These are phyloP conservation scores for Lantana camara DNA, from an alignment of 257 asterid genomes.

Conservation along the genomic window DNA sequence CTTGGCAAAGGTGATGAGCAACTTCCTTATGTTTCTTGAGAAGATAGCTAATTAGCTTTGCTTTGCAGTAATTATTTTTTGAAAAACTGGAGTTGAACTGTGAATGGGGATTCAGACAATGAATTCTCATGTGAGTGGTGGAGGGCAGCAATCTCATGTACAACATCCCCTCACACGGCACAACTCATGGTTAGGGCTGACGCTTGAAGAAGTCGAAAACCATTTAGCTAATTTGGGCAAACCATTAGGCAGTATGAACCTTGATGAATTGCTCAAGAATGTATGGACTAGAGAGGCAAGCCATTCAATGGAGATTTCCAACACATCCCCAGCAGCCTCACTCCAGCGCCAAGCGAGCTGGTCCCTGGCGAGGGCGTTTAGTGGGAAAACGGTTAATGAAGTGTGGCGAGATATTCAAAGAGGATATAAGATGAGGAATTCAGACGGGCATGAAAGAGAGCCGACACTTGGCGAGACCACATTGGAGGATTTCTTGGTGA, in stretches of 20 bases:
- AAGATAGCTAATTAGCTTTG: neutral
- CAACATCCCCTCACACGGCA: conserved; percentile 43
- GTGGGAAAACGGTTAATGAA: conserved; percentile 63
- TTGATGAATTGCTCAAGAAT: conserved; percentile 69
- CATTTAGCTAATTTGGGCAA: conserved; percentile 62
- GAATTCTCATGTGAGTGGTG: conserved; percentile 57
- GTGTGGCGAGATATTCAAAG: conserved; percentile 72
- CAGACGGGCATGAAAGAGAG: conserved; percentile 39
- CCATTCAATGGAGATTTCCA: conserved; percentile 30
- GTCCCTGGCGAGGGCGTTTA: conserved; percentile 55
- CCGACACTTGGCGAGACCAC: conserved; percentile 75
- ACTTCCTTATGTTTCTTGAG: neutral
- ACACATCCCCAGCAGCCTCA: conserved; percentile 48
- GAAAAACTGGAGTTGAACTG: conserved; percentile 26
- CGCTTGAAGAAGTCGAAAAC: conserved; percentile 58
- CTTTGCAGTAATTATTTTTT: neutral
- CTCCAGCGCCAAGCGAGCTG: conserved; percentile 69
- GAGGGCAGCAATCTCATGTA: conserved; percentile 54
- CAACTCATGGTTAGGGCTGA: conserved; percentile 69
- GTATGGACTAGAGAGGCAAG: conserved; percentile 55
- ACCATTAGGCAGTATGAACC: conserved; percentile 68
- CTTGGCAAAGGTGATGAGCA: conserved; percentile 3
- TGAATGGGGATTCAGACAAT: conserved; percentile 77
- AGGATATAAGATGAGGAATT: conserved; percentile 47
- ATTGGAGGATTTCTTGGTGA: conserved; percentile 77